Conservation (phyloP, 192 early-diverging fungal species). For the Coemansia nantahalensis region DNA sequence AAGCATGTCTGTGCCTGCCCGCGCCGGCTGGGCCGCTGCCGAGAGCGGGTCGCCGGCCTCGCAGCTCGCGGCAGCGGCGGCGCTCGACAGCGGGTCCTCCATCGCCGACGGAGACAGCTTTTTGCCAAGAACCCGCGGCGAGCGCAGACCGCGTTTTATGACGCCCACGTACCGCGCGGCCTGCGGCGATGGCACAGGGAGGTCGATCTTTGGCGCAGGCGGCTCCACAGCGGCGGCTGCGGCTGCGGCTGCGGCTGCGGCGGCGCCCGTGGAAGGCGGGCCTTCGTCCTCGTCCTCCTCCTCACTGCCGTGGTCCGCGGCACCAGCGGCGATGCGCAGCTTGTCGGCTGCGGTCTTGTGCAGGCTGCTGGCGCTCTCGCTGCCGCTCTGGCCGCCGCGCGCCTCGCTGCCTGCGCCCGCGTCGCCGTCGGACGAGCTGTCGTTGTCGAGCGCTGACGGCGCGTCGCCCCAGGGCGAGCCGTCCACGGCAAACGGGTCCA, state of each 20-base stretch:
- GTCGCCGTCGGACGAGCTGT: not conserved
- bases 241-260: not conserved
- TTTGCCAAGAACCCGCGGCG: conserved; percentile 43
- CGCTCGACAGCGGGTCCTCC: conserved; percentile 46
- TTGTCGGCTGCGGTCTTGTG: conserved; percentile 6
- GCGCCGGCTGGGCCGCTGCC: conserved; percentile 1
- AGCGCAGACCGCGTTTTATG: conserved; percentile 45
- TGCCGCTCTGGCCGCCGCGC: conserved; percentile 2
- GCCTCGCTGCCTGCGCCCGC: not conserved
- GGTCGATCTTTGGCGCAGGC: not conserved
- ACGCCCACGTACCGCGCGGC: conserved; percentile 43
- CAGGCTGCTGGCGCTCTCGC: conserved; percentile 7
- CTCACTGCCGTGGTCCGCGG: not conserved
- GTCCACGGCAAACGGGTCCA: conserved; percentile 46
- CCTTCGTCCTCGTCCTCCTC: not conserved
- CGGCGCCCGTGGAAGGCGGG: not conserved
- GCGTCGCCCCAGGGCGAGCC: conserved; percentile 30
- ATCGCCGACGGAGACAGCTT: conserved; percentile 38
- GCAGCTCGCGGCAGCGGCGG: conserved; percentile 23
- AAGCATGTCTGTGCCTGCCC: conserved; percentile 34
- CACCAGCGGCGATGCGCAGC: conserved; percentile 6
- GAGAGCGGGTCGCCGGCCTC: not conserved
- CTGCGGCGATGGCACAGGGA: conserved; percentile 11
- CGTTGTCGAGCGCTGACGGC: not conserved
- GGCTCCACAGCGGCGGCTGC: conserved; percentile 5